Conservation (phyloP, 2,329 filamentous ascomycete genomes). For the Nothomitra cinnamomea region DNA sequence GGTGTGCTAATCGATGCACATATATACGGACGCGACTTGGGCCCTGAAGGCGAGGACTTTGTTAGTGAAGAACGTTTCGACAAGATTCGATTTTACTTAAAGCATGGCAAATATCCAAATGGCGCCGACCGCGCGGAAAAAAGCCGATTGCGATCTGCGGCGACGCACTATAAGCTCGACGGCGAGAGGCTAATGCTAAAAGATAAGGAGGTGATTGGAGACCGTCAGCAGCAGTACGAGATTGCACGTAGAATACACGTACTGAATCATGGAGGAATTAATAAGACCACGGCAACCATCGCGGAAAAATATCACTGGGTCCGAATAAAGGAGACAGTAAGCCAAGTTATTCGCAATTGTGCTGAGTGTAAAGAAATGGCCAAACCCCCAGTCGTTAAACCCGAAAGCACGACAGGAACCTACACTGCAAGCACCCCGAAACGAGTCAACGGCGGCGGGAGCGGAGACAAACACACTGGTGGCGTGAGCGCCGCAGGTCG, state of each 20-base stretch:
- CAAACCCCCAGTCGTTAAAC: slow-evolving; percentile 30
- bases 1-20: slow-evolving; percentile 57
- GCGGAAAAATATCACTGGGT: slow-evolving; percentile 95
- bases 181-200: slow-evolving; percentile 85
- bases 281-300: slow-evolving; percentile 91
- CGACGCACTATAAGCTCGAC: slow-evolving; percentile 79
- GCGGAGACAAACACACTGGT: slow-evolving; percentile 4
- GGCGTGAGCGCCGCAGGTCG: slow-evolving; percentile 2
- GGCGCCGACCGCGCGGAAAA: slow-evolving; percentile 92
- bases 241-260: slow-evolving; percentile 67
- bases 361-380: slow-evolving; percentile 65
- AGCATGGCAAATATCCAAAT: slow-evolving; percentile 81
- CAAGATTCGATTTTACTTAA: slow-evolving; percentile 95
- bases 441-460: slow-evolving; percentile 4
- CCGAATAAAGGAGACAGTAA: slow-evolving; percentile 93
- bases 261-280: slow-evolving; percentile 75
- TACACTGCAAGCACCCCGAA: background rate
- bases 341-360: slow-evolving; percentile 84
- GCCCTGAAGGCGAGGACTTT: slow-evolving; percentile 56
- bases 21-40: slow-evolving; percentile 52
- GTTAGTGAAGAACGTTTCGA: slow-evolving; percentile 94
- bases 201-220: slow-evolving; percentile 90
- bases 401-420: background rate
- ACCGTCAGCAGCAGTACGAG: slow-evolving; percentile 77
- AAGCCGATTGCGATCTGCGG: slow-evolving; percentile 79